Base-by-base conservation (phyloP, 345 rosid genomes). In the Eutrema heterophyllum region DNA sequence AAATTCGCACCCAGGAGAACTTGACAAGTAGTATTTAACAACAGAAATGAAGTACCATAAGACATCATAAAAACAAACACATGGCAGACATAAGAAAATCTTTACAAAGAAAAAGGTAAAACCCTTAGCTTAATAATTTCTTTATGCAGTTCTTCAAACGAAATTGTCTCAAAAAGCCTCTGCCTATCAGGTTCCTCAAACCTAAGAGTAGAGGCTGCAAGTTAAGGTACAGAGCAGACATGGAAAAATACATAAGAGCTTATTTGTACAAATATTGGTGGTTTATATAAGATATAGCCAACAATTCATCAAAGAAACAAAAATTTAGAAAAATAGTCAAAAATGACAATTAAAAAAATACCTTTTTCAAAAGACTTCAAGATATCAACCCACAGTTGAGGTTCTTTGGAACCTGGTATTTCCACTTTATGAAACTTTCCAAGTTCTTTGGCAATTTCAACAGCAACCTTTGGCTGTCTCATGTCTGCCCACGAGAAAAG, bases 331-430 rank as follows among this genome's bases (percentile, higher is more conserved):
- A 35, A 35, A 5, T 24, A 44, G 32, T 44, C 9, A 77, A 67
- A 5, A 16, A 15, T 35, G 11, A 3, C 11, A 40, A 11, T 39
- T 4, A 4, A 7, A 12, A 33, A 5, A 14, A 50, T 41, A 92
- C 99, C 98, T 79, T 82, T 95, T 74, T 85, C 96, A 72, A 78
- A 90, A 75, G 92, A 92, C 86, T 85, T 92, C 74, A 85, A 83
- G 62, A 95, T 80, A 46, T 92, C 99, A 77, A 80, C 80, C 98
- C 98, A 95, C 15, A 92, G 83, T 76, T 95, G 97, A 77, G 99
- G 96, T 73, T 90, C 99, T 80, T 86, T 86, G 75, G 90, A 85
- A 43, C 98, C 96, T 10, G 99, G 93, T 71, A 95, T 84, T 66
- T 88, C 87, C 70, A 90, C 96, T 74, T 79, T 72, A 81, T 95